Base-by-base conservation (phyloP, 257 asterid genomes). In the Henckelia pumila region DNA sequence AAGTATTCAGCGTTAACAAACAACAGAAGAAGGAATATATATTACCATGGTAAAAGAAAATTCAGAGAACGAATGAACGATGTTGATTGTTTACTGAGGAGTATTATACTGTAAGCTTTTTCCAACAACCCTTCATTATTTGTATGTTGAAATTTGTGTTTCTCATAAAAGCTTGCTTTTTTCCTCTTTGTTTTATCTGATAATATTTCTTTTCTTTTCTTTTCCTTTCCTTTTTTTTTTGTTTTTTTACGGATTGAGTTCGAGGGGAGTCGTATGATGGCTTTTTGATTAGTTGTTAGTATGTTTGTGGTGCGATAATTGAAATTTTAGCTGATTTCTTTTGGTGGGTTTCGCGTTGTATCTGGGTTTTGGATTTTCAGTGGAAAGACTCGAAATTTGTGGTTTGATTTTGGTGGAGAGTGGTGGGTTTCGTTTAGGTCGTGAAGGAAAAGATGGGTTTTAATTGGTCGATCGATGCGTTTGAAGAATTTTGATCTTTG, bases 401-500 rank as follows among this genome's bases (percentile, higher is more conserved):
- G 72, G 56, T 40, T 63, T 59, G 30, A 56, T 59, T 70, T 63
- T 70, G 73, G 61, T 70, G 77, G 24, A 40, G 76, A 70, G 64
- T 71, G 63, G 76, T 63, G 35, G 40, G 25, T 71, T 71, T 60
- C 21, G 65, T 56, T 66, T 8, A 63, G 67, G 75, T 70, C 32
- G 21, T 68, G 67, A 24, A 25, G 40, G 63, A 60, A 55, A 67
- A 75, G 23, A 49, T 64, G 76, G 76, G 84, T 47, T 61, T 37
- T 52, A 33, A 75, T 25, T 73, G 70, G 67, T 61, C 66, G 85
- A 83, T 77, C 74, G 79, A 53, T 74, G 37, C 69, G 40, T 69
- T 69, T 35, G 73, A 75, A 63, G 75, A 76, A 53, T 78, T 68
- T 73, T 77, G 81, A 72, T 81, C 70, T 73, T 71, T 55, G 68